Evolutionary conservation across 164 flowering plant genomes (phyloP).

Genomic region (Kingdonia uniflora): DNA sequence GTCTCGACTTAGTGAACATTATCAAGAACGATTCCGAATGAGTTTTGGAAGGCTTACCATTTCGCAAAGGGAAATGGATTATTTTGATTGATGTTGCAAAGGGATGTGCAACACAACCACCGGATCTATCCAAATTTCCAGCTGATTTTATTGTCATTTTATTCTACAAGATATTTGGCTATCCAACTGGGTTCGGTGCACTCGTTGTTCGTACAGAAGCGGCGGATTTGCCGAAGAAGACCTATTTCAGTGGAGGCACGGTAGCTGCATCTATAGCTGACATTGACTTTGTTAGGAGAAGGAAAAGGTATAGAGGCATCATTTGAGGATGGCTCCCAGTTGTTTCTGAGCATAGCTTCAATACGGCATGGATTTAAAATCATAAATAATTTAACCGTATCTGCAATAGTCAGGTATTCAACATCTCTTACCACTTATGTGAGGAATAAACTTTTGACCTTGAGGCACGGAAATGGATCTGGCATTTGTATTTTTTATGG

Average conservation of each 20-base stretch:
- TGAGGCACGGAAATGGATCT: constrained; percentile 8
- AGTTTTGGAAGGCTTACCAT: constrained; percentile 33
- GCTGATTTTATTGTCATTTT: constrained; percentile 91
- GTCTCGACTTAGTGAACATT: constrained; percentile 56
- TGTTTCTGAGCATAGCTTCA: constrained; percentile 84
- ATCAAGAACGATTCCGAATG: constrained; percentile 44
- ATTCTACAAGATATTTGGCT: constrained; percentile 96
- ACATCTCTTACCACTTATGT: constrained; percentile 1
- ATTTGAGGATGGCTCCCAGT: constrained; percentile 86
- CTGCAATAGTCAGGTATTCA: constrained; percentile 50
- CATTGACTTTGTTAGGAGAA: constrained; percentile 67
- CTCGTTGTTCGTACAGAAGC: constrained; percentile 80
- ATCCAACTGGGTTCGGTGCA: constrained; percentile 98
- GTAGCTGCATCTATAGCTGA: constrained; percentile 95
- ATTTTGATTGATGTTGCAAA: constrained; percentile 98
- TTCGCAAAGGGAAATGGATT: constrained; percentile 67
- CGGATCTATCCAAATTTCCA: constrained; percentile 59
- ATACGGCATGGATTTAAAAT: constrained; percentile 67
- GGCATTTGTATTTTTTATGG: constrained; percentile 5
- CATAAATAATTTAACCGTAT: constrained; percentile 42
- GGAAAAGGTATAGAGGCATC: constrained; percentile 64
- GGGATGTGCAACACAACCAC: constrained; percentile 81
- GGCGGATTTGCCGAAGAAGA: constrained; percentile 59
- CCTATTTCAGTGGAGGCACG: constrained; percentile 97
- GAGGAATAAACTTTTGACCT: constrained; percentile 1